Percentiles rank a stretch among this genome's conserved stretches.
phyloP scores from a whole-genome alignment of 1,284 basidiomycete species.

The Xerocomus amazonicus region DNA sequence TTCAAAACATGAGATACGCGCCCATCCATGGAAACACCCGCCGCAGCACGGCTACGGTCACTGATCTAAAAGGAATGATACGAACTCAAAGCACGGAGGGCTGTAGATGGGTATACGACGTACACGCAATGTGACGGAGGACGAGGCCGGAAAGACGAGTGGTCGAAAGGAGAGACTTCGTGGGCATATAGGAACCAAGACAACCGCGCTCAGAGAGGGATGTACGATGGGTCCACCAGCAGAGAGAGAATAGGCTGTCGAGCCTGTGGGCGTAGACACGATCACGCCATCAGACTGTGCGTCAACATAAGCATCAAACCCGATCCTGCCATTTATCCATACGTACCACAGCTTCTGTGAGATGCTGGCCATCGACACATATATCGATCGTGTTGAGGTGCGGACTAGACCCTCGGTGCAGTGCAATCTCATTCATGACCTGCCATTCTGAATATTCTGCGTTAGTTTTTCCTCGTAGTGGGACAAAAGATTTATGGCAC shows the following conservation, averaged over 20 bases:
- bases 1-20: slow-evolving; percentile 76
- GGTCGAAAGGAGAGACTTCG: slow-evolving; percentile 91
- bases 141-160: slow-evolving; percentile 84
- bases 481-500: slow-evolving; percentile 15
- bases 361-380: slow-evolving; percentile 92
- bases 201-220: slow-evolving; percentile 84
- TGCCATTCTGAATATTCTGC: slow-evolving; percentile 70
- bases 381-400: slow-evolving; percentile 94
- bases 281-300: slow-evolving; percentile 89
- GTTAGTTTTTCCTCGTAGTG: slow-evolving; percentile 2
- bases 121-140: slow-evolving; percentile 79
- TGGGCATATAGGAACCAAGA: slow-evolving; percentile 94
- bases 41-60: slow-evolving; percentile 78
- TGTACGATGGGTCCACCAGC: slow-evolving; percentile 97
- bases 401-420: slow-evolving; percentile 89
- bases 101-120: slow-evolving; percentile 27
- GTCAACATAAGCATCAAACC: slow-evolving; percentile 13
- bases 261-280: slow-evolving; percentile 94
- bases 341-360: slow-evolving; percentile 92
- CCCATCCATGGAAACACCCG: slow-evolving; percentile 92
- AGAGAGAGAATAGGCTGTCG: slow-evolving; percentile 94
- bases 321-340: slow-evolving; percentile 6
- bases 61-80: slow-evolving; percentile 58
- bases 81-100: not conserved
- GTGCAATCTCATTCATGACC: slow-evolving; percentile 95